These are phyloP conservation scores for Cenchrus americanus DNA, from an alignment of 176 grass and related monocot species.

Conservation along the genomic window DNA sequence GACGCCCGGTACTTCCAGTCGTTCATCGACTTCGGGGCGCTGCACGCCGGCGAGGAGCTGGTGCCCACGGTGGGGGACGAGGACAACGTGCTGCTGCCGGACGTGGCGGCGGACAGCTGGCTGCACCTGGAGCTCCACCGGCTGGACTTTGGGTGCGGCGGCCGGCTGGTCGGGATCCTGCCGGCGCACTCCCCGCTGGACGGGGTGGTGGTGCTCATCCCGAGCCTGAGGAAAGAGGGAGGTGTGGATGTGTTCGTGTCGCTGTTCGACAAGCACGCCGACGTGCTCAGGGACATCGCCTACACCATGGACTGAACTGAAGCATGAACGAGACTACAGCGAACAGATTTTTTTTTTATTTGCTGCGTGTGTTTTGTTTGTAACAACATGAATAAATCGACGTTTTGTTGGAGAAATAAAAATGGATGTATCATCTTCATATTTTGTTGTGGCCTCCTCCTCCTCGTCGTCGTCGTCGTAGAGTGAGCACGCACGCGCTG, in stretches of 20 bases:
- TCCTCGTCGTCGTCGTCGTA: no score
- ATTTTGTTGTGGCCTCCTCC: no score
- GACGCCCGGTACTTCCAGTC: conserved; percentile 50
- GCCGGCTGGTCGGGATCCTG: conserved; percentile 35
- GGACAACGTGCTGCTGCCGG: conserved; percentile 36
- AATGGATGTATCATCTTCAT: neutral
- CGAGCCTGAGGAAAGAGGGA: conserved; percentile 31
- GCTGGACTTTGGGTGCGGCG: conserved; percentile 55
- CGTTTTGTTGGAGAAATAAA: neutral
- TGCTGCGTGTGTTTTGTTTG: neutral
- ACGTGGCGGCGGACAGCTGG: conserved; percentile 56
- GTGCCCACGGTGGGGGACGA: conserved; percentile 18
- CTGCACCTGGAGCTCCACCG: conserved; percentile 42
- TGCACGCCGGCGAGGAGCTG: conserved; percentile 37
- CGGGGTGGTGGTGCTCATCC: conserved; percentile 53
- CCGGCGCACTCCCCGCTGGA: conserved; percentile 52
- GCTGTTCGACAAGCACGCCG: conserved; percentile 42
- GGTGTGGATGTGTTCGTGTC: conserved; percentile 58
- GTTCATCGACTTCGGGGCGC: conserved; percentile 61
- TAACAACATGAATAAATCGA: neutral
- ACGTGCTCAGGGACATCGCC: conserved; percentile 35
- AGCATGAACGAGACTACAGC: neutral
- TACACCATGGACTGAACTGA: conserved; percentile 40
- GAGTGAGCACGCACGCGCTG: no score
- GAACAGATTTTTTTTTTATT: neutral